Evolutionary conservation across 1,284 basidiomycete species (phyloP), one percentile per base, ranked within the genome.

Genomic region (Ustilago tritici): DNA sequence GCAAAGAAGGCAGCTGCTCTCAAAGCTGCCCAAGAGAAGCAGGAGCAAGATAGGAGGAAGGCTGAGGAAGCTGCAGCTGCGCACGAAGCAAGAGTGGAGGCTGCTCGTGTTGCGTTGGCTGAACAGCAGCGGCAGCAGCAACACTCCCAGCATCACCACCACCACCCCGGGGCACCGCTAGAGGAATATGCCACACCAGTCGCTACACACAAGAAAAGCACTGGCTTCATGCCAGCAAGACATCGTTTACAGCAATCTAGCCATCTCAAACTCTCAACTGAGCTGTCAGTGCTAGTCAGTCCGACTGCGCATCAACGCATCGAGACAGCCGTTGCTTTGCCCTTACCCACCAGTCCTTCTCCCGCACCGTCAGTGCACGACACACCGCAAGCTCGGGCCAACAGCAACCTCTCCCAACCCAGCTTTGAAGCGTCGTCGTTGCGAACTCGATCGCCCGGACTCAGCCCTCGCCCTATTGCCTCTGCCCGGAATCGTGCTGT

Each of bases 1-100:
- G 84, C 84, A 15, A 85, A 85, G 65, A 73, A 77, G 36, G 84
- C 83, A 0, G 84, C 84, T 9, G 63, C 79, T 3, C 31, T 62
- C 15, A 77, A 77, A 59, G 76, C 80, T 43, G 65, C 74, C 4
- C 63, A 73, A 50, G 79, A 81, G 52, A 52, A 60, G 15, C 65
- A 73, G 53, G 79, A 81, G 52, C 38, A 57, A 23, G 82, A 82
- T 47, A 49, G 70, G 11, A 64, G 65, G 70, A 79, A 56, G 62
- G 77, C 65, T 0, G 72, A 78, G 35, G 70, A 73, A 32, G 74
- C 78, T 32, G 75, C 74, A 1, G 77, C 74, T 23, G 68, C 68
- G 9, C 76, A 78, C 53, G 76, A 78, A 34, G 71, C 65, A 10
- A 38, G 62, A n/a, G 55, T 78, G 2, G 76, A 64, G 4, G 68